Percentiles rank a stretch among this genome's conserved stretches.
phyloP scores from a whole-genome alignment of 2,329 filamentous ascomycete genomes.

The Aciculosporium take region DNA sequence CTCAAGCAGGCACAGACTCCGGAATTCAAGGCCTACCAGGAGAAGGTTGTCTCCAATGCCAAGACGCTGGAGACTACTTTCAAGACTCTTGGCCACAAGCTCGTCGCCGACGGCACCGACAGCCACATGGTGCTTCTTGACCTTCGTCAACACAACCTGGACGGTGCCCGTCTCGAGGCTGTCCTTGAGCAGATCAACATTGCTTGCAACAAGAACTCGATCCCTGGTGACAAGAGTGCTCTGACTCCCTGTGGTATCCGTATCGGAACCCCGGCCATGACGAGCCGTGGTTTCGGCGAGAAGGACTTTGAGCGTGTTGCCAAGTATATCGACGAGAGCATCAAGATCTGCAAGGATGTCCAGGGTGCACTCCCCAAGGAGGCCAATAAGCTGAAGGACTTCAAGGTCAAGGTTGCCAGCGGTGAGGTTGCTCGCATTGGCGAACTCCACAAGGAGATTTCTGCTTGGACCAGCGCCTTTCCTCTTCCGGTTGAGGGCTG shows the following conservation, averaged over 20 bases:
- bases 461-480: conserved; percentile 76
- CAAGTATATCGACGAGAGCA: conserved; percentile 72
- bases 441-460: conserved; percentile 76
- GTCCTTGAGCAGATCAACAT: conserved; percentile 98
- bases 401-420: conserved; percentile 78
- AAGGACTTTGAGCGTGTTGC: conserved; percentile 87
- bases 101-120: conserved; percentile 91
- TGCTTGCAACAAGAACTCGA: conserved; percentile 98
- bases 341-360: conserved; percentile 82
- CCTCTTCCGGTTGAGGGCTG: conserved; percentile 76
- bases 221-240: conserved; percentile 93
- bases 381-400: conserved; percentile 99
- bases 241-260: conserved; percentile 89
- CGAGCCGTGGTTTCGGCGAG: conserved; percentile 81
- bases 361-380: conserved; percentile 81
- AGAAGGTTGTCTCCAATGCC: conserved; percentile 84
- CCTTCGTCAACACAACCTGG: conserved; percentile 71
- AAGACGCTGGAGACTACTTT: conserved; percentile 77
- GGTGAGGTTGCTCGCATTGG: conserved; percentile 73
- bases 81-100: conserved; percentile 80
- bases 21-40: conserved; percentile 89
- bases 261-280: conserved; percentile 96
- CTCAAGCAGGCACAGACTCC: conserved; percentile 82
- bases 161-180: conserved; percentile 89
- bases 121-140: conserved; percentile 96